Evolutionary conservation across 225 moss, liverwort and hornwort species (phyloP), one percentile per base, ranked within the genome.

Genomic region (Marchantia polymorpha): DNA sequence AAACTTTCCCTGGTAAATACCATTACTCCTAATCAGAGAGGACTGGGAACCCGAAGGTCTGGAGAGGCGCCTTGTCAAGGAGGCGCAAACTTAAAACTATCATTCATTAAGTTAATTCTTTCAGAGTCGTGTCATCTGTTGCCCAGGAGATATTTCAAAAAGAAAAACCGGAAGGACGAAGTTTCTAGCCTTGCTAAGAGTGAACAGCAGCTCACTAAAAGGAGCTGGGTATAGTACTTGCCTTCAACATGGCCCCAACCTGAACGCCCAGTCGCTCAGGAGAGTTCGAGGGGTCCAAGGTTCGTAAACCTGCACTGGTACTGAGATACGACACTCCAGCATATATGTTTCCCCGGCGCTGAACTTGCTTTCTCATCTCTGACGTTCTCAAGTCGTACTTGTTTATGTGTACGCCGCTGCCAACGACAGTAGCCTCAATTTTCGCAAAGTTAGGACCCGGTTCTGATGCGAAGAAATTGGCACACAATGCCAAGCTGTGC

Each of bases 191-290:
- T 5, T 2, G 11, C n/a, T 71, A 49, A 22, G 48, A 48, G 46
- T 30, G 30, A 11, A 70, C 39, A 48, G 22, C 9, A 20, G 16
- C 10, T 10, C 7, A 71, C 15, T 10, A 49, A 22, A 25, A 73
- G 73, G 17, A 52, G 52, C 52, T 52, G 25, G 20, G 3, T 73
- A 54, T 27, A 27, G 8, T 59, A 56, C 29, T 64, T 65, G 64
- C 77, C 77, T 72, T 78, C 30, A 86, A 47, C 17, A 72, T 71
- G n/a, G 83, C 77, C 55, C 83, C 83, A 66, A 86, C 83, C 71
- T 81, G 83, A 11, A 86, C 86, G 55, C 83, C 52, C 12, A 83
- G 11, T 61, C 80, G 69, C 51, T 55, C 69, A 25, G 59, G 52
- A 19, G 26, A 59, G 19, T 60, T 48, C 22, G 19, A 20, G 55